A percentile compares a stretch with the other conserved stretches of the same genome.
Conservation (phyloP, 768 basidiomycete genomes). For the Cystofilobasidium capitatum region DNA sequence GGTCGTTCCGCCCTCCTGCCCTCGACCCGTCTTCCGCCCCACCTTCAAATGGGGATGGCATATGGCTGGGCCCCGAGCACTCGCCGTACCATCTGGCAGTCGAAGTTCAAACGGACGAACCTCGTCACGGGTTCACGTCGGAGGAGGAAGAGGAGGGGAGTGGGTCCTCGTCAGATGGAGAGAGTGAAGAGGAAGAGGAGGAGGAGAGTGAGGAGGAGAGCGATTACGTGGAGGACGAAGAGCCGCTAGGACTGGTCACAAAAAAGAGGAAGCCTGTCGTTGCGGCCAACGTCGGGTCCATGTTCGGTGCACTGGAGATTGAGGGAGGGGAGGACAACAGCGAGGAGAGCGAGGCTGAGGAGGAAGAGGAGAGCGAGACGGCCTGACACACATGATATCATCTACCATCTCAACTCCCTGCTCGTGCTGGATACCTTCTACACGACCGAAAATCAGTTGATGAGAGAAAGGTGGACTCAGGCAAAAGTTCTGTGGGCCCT, state of each 20-base stretch:
- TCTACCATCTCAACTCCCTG: too few relatives aligned
- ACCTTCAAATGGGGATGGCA: slow-evolving; percentile 7
- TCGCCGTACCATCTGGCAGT: not conserved
- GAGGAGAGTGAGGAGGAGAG: slow-evolving; percentile 35
- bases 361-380: not conserved
- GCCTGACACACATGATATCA: not conserved
- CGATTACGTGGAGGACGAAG: slow-evolving; percentile 28
- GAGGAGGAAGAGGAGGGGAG: slow-evolving; percentile 15
- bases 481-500: too few relatives aligned
- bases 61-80: slow-evolving; percentile 21
- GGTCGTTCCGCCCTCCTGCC: slow-evolving; percentile 65
- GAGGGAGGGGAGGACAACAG: slow-evolving; percentile 17
- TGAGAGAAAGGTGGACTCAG: too few relatives aligned
- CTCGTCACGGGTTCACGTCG: slow-evolving; percentile 14
- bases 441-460: too few relatives aligned
- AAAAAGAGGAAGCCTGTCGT: slow-evolving; percentile 5
- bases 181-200: slow-evolving; percentile 30
- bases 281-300: slow-evolving; percentile 17
- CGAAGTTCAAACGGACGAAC: not conserved
- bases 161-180: not conserved
- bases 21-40: not conserved
- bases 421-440: too few relatives aligned
- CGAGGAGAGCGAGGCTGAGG: slow-evolving; percentile 25
- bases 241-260: slow-evolving; percentile 8
- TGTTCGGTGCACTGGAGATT: slow-evolving; percentile 17